These are phyloP conservation scores for Saccharomycodes ludwigii DNA, from an alignment of 805 yeast species.

Conservation along the genomic window DNA sequence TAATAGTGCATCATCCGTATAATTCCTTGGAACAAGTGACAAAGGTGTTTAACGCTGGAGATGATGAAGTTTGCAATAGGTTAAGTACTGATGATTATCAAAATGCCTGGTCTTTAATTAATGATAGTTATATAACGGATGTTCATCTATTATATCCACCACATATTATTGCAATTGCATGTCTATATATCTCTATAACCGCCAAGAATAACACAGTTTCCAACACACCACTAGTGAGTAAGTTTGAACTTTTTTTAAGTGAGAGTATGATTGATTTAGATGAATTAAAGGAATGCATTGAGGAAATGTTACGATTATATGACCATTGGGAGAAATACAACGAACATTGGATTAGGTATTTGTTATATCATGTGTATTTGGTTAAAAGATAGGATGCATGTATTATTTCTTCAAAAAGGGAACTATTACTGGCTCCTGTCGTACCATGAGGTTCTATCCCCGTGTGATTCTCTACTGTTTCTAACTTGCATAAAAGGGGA, in stretches of 20 bases:
- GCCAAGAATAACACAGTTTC: constrained; percentile 26
- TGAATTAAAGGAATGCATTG: constrained; percentile 70
- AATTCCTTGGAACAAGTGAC: constrained; percentile 44
- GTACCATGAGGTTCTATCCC: neutral
- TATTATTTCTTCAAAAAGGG: neutral
- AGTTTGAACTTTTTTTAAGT: constrained; percentile 55
- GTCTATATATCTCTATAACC: constrained; percentile 69
- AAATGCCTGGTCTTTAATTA: constrained; percentile 78
- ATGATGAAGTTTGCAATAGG: neutral
- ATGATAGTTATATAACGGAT: constrained; percentile 84
- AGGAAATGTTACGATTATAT: constrained; percentile 70
- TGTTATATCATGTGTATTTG: constrained; percentile 21
- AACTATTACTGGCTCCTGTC: neutral
- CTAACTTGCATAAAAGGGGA: neutral
- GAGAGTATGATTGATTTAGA: constrained; percentile 65
- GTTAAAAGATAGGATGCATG: constrained; percentile 3
- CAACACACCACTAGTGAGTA: constrained; percentile 25
- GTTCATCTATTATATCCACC: constrained; percentile 77
- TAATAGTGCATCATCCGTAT: constrained; percentile 71
- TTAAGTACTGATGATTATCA: constrained; percentile 61
- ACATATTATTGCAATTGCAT: constrained; percentile 70
- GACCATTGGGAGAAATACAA: constrained; percentile 82
- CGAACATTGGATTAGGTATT: constrained; percentile 40
- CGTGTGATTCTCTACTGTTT: neutral
- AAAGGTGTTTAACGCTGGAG: constrained; percentile 25